Base-by-base conservation (phyloP, 1,284 basidiomycete species). In the Coniferiporia sulphurascens region DNA sequence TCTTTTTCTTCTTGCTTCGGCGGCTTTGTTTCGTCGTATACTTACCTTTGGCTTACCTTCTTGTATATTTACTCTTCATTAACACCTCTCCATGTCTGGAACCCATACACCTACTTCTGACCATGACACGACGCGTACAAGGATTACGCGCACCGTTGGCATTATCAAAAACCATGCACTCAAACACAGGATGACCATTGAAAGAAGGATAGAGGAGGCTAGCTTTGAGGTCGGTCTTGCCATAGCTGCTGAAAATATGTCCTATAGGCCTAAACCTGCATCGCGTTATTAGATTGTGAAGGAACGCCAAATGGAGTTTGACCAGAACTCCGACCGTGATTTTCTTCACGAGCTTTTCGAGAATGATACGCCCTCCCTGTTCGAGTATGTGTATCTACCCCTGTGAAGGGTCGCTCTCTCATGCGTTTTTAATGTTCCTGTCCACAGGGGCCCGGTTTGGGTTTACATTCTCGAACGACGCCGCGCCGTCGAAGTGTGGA, bases 231-330 rank as follows among this genome's bases (percentile, higher is more conserved):
- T 89, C 35, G 60, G 79, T 55, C 27, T 41, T 2, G 15, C 41
- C 35, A 41, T 41, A 12, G 38, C 15, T 5, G n/a, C 17, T 38
- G 3, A 19, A n/a, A 9, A 46, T 2, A 21, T 19, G 44, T 22
- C 6, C 45, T 48, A 48, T 53, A 43, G 12, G 22, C 38, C 53
- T 21, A 38, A 19, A 27, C 61, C 17, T 56, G n/a, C 55, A 17
- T 41, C 34, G 49, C 19, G 57, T 60, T 36, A 38, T 49, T 66
- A 89, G 87, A 89, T 91, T 66, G 83, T 89, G 56, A 91, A 91
- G 70, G 88, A 91, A 71, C 75, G 88, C 21, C 89, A 89, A 69
- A 89, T 91, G 86, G 88, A 89, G 65, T 90, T 91, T 65, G 88
- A 89, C 67, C 78, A 81, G 17, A 89, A 91, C 67, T 82, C 84